Evolutionary conservation across 2,329 filamentous ascomycete species (phyloP).

Genomic region (Coccinonectria pachysandricola): DNA sequence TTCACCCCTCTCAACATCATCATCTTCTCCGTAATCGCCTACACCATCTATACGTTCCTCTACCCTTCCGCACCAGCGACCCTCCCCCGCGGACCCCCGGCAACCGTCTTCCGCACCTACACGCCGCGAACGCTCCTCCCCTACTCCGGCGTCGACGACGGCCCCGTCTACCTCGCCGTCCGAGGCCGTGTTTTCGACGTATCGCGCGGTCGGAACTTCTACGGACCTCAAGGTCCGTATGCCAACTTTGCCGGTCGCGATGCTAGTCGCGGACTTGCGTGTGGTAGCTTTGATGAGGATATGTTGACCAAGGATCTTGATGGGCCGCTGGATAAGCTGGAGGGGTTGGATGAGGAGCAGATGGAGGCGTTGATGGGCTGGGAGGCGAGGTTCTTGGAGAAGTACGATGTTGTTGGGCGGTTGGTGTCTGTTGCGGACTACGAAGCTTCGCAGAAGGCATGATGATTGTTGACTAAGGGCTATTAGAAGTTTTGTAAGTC

Average conservation of each 20-base stretch:
- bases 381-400: conserved; percentile 88
- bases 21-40: conserved; percentile 44
- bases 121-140: conserved; percentile 74
- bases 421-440: conserved; percentile 50
- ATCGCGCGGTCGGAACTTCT: conserved; percentile 77
- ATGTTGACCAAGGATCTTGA: conserved; percentile 91
- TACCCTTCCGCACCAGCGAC: conserved; percentile 35
- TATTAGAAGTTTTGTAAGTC: conserved; percentile 6
- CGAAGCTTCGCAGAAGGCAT: conserved; percentile 9
- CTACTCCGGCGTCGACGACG: conserved; percentile 65
- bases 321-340: conserved; percentile 67
- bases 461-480: not conserved
- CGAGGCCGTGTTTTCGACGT: conserved; percentile 90
- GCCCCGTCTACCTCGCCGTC: conserved; percentile 82
- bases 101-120: conserved; percentile 57
- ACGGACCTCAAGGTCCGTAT: conserved; percentile 91
- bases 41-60: conserved; percentile 48
- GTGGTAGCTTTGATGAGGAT: conserved; percentile 85
- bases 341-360: conserved; percentile 63
- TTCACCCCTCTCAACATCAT: conserved; percentile 54
- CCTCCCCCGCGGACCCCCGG: conserved; percentile 43
- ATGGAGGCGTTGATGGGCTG: conserved; percentile 76
- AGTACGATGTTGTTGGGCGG: conserved; percentile 90
- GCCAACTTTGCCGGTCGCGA: conserved; percentile 93
- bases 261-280: conserved; percentile 77